Evolutionary conservation across 805 yeast genomes (phyloP), one percentile per base, ranked within the genome.

Genomic region (Kodamaea kakaduensis): DNA sequence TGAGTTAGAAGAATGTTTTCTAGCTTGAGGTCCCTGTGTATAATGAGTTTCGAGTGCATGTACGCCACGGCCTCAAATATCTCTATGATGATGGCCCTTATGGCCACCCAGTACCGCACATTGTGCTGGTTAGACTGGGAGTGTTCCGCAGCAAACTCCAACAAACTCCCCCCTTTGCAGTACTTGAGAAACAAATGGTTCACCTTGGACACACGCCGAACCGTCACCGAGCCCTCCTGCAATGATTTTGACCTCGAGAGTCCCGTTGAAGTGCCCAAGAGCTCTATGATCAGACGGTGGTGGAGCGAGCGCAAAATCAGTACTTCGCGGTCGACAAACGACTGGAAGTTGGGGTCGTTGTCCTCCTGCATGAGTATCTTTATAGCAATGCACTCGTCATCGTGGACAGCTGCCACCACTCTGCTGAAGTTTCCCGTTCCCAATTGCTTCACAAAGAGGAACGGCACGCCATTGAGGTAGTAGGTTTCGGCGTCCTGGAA

Each of bases 21-120:
- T 29, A 90, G 67, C 61, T 93, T 93, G 47, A 93, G 73, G 52
- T 93, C 98, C 40, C 97, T 77, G 59, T 93, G 98, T 6, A 89
- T 85, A 17, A 89, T 75, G 41, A 73, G 59, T 37, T 73, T 61
- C 3, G 55, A 49, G 56, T 93, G 98, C 35, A 90, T 61, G 52
- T 83, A 87, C 16, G 69, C 64, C 3, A 88, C 78, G 0, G 95
- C 90, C 8, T 71, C 54, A 3, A 78, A 73, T 2, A 85, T 50
- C 56, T 93, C 96, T 6, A 81, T 72, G 43, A 84, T 82, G 0
- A 88, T 62, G 17, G 85, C 67, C 38, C 77, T 67, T 2, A 84
- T 62, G 6, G 82, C 61, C 27, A 57, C 49, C 47, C 81, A 66
- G 14, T 67, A 86, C 40, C 29, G 25, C 5, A 34, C 22, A 12